Percentiles rank a stretch among this genome's conserved stretches.
Evolutionary conservation across 768 basidiomycete genomes (phyloP).

Genomic region (Cystobasidium onofrii): DNA sequence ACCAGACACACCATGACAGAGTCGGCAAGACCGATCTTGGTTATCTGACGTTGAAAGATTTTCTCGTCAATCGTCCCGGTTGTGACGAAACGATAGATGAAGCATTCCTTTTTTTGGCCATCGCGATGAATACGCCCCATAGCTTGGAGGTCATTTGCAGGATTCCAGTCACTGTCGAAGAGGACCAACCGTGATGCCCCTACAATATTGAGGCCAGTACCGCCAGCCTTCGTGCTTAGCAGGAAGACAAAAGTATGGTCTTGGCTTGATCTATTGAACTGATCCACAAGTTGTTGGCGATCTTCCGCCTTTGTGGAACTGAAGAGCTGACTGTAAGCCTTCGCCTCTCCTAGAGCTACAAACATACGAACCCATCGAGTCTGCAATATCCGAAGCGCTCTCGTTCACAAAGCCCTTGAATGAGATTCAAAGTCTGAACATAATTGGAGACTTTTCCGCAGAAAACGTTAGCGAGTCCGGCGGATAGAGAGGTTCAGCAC

Average conservation of each 20-base stretch:
- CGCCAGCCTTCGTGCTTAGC: slow-evolving; percentile 88
- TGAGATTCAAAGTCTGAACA: slow-evolving; percentile 82
- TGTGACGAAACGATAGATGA: slow-evolving; percentile 66
- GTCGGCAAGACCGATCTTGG: slow-evolving; percentile 80
- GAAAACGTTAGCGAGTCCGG: background rate
- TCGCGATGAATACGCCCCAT: slow-evolving; percentile 80
- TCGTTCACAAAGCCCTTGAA: slow-evolving; percentile 75
- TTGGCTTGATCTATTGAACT: slow-evolving; percentile 72
- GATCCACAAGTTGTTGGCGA: slow-evolving; percentile 76
- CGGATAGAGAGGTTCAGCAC: background rate
- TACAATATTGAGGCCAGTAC: slow-evolving; percentile 84
- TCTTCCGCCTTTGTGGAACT: slow-evolving; percentile 42
- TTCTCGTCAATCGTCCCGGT: slow-evolving; percentile 81
- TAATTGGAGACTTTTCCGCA: slow-evolving; percentile 68
- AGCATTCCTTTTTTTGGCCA: slow-evolving; percentile 61
- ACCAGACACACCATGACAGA: slow-evolving; percentile 45
- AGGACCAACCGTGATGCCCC: slow-evolving; percentile 81
- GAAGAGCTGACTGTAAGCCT: background rate
- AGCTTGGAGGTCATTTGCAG: slow-evolving; percentile 85
- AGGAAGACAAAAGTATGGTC: slow-evolving; percentile 68
- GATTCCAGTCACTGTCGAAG: slow-evolving; percentile 90
- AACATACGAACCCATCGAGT: slow-evolving; percentile 64
- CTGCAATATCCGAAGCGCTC: slow-evolving; percentile 69
- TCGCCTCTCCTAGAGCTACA: background rate
- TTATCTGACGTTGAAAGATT: slow-evolving; percentile 87